Base-by-base conservation (phyloP, 176 grass and related monocot genomes). In the Panicum miliaceum region DNA sequence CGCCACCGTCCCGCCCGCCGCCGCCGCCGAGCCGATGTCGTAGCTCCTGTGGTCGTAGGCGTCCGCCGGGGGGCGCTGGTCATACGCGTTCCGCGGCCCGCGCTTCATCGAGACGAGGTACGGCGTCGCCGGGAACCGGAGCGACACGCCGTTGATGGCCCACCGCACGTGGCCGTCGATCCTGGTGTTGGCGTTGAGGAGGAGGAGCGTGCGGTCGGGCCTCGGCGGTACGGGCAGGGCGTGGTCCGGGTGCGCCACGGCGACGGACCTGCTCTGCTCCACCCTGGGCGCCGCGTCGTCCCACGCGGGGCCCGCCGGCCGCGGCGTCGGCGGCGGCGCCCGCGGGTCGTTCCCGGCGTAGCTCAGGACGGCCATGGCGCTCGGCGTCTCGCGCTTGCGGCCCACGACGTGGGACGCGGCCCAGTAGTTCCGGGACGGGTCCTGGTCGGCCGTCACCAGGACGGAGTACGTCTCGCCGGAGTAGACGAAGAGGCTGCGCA, bases 401-500 rank as follows among this genome's bases (percentile, higher is more conserved):
- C 80, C 65, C 4, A 97, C 86, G 32, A 94, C 86, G 53, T 90
- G 83, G 36, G 75, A 78, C 27, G 83, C 48, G 4, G 77, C 45
- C 86, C 90, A 94, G 81, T 97, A 97, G 83, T 89, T 94, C 20
- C 83, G 63, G 11, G 81, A 82, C 13, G 92, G 86, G 42, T 94
- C 81, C 68, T 89, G 88, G 72, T 94, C 84, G 5, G 92, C 92
- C 57, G 23, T 94, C 50, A 97, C 15, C 12, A 97, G 62, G 0
- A 97, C 83, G 0, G 86, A 94, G 77, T 97, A 97, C 3, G 94
- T 94, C 84, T 97, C 90, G 4, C 94, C 94, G 5, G 94, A 94
- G 86, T 97, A 94, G 74, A 97, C 72, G 68, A 87, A 90, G 36
- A 91, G 86, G 72, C 80, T 91, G 48, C 65, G 85, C 1, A 92